phyloP scores from a whole-genome alignment of 176 grass and related monocot genomes.

The Eleusine indica region DNA sequence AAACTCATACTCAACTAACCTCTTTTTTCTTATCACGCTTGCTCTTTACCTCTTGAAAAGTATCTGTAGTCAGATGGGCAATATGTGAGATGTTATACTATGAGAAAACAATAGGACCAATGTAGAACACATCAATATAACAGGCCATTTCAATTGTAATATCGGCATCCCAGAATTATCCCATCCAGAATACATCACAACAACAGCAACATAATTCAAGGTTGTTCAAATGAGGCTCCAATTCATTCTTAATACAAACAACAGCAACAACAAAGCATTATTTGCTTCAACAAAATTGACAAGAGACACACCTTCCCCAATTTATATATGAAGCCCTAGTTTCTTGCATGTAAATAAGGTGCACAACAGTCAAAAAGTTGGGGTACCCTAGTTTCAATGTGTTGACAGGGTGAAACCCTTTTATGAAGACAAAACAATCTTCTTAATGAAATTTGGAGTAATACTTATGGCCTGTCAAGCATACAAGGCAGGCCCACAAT shows the following conservation, averaged over 20 bases:
- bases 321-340: neutral
- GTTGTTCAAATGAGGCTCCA: constrained; percentile 13
- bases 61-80: constrained; percentile 56
- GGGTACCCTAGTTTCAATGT: neutral
- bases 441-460: neutral
- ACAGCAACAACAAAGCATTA: neutral
- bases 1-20: constrained; percentile 47
- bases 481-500: neutral
- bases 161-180: constrained; percentile 7
- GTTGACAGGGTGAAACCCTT: constrained; percentile 20
- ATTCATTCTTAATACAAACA: neutral
- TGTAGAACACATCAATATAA: neutral
- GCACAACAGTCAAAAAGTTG: neutral
- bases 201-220: constrained; percentile 22
- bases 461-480: constrained; percentile 19
- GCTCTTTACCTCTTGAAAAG: constrained; percentile 85
- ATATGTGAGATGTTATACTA: constrained; percentile 34
- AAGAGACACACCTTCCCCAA: constrained; percentile 5
- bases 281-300: neutral
- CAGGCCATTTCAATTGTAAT: constrained; percentile 12
- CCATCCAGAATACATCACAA: neutral
- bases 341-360: constrained; percentile 32
- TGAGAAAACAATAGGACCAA: constrained; percentile 8
- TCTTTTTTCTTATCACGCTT: constrained; percentile 91
- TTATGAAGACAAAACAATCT: constrained; percentile 11